Evolutionary conservation across 495 filamentous ascomycete species (phyloP), one percentile per base, ranked within the genome.

Genomic region (Neurospora sp.): DNA sequence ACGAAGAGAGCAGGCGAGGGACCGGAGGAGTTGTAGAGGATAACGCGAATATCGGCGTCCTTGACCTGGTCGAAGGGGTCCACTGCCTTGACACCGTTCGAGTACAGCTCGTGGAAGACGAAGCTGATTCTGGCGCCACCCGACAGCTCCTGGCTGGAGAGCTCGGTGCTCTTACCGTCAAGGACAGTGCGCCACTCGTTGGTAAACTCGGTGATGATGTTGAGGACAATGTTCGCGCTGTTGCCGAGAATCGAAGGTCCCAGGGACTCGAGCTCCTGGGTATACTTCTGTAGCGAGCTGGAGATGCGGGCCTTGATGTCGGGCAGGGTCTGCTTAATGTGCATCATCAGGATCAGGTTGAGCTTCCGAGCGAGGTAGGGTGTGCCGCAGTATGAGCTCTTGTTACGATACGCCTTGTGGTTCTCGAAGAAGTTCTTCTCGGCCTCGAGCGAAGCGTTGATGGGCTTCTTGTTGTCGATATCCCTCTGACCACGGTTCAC

Each of bases 341-440:
- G 96, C 96, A 98, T 99, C 96, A 98, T 98, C 74, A 99, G 89
- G 82, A 99, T 98, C 82, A 99, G 86, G 82, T 99, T 99, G 72
- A 99, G 87, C 83, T 99, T 99, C 69, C 96, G 90, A 7, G 96
- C 96, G 39, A 99, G 86, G 78, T 98, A 99, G 8, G 96, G 96
- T 4, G 96, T 99, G 79, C 96, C 96, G 83, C 96, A 99, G 86
- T 99, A 99, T 18, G 95, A 92, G 78, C 93, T 92, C 89, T 99
- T 99, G 82, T 99, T 99, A 74, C 94, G 88, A 81, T 99, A 99
- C 3, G 96, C 96, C 83, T 96, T 97, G 88, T 99, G 96, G 80
- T 95, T 94, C 75, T 98, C 96, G 80, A 99, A 99, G 84, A 96
- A 99, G 81, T 91, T 90, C 88, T 94, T 97, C 88, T 99, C 96